Evolutionary conservation across 2,329 filamentous ascomycete species (phyloP), one percentile per base, ranked within the genome.

Genomic region (Incumbomyces lentus): DNA sequence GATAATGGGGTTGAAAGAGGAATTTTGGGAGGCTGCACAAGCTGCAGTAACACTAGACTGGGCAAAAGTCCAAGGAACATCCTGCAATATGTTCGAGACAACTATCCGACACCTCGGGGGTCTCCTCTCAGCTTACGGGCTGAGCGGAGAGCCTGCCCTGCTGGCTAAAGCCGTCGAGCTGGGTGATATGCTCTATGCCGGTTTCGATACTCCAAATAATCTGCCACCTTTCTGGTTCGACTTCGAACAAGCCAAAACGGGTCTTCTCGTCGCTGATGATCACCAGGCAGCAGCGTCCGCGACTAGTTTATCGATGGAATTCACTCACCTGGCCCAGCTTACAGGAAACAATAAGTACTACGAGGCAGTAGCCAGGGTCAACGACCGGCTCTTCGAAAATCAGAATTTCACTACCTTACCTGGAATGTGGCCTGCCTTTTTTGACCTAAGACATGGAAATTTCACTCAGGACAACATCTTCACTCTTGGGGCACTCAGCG

Each of bases 31-130:
- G 18, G 77, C 78, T 4, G 70, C 72, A 1, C 61, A 63, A 18
- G 74, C 72, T 1, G 67, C 73, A 2, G 68, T 67, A 36, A 67
- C 67, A 8, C 68, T 81, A 51, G 74, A 81, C 60, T 81, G 78
- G 63, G 67, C 70, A 1, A 60, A 56, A 2, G 62, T 59, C 2
- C 60, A 64, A 3, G 51, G 48, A n/a, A 43, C 49, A 18, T 64
- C 70, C 8, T 79, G 94, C 40, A 90, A 83, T 32, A 65, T 95
- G 6, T 95, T 95, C 58, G 88, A 95, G 65, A 93, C 86, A 0
- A 95, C 86, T 0, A 94, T 95, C 59, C 81, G 88, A 22, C 94
- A 94, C 58, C 68, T 95, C 1, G 88, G 78, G 8, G 88, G 87
- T 13, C 72, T 95, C 57, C 60, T 95, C 7, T 84, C 87, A 2